Base-by-base conservation (phyloP, 306 rosid species). In the Spatholobus suberectus region DNA sequence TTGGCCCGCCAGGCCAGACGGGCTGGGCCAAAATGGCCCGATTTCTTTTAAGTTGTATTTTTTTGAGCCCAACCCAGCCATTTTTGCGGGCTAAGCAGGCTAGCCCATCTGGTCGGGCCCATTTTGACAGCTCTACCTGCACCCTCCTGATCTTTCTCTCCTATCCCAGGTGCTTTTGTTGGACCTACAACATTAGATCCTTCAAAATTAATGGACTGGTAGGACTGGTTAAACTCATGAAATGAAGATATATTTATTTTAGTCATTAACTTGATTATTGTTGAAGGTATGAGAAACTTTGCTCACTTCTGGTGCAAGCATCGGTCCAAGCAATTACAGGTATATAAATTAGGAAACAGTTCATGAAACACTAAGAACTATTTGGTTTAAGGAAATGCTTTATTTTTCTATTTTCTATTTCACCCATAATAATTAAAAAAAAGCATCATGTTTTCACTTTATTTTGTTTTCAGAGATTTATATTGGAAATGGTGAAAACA, bases 281-380 rank as follows among this genome's bases (percentile, higher is more conserved):
- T 89, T 90, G 88, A 88, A 96, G 99, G 90, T 96, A 98, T 84
- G 94, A 92, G 88, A 98, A 94, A 87, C 94, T 96, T 77, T 96
- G 99, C 87, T 94, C 98, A 18, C 96, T 92, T 85, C 90, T 96
- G 83, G 98, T 96, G 78, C 92, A 92, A 44, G 86, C 89, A 76
- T 87, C 98, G 8, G 97, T 93, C 80, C 98, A 96, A 88, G 91
- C 95, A 80, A 57, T 90, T 82, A 83, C 93, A 85, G 99, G 99
- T 96, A 86, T 51, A 6, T 80, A 76, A 46, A 49, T 61, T 44
- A 11, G 32, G 46, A 46, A 85, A 54, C 54, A 78, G 35, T 72
- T 49, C 52, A 41, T 66, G 62, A 52, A 74, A 81, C 34, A 32
- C 74, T 72, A 15, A 4, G 18, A 15, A 7, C 21, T 6, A 14